Evolutionary conservation across 2,329 filamentous ascomycete genomes (phyloP), one percentile per base, ranked within the genome.

Genomic region (Zymoseptoria pseudotritici): DNA sequence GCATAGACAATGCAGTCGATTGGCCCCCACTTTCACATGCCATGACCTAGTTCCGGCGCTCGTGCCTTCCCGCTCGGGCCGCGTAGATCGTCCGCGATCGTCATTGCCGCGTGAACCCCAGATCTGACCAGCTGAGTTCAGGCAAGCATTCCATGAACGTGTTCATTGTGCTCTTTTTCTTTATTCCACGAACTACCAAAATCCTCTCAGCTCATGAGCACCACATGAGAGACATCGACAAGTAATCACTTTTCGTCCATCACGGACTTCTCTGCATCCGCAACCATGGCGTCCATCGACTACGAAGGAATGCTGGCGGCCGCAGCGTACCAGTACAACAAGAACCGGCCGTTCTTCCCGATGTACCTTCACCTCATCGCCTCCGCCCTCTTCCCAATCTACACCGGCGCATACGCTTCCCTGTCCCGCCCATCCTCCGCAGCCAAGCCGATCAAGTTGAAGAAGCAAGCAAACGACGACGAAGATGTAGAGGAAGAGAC

Each of bases 391-490:
- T 86, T 89, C 63, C 90, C 91, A 57, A 96, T 97, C 70, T 94
- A 89, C 75, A 81, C 90, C 4, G 90, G 89, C 54, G 85, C 91
- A 8, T 89, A 96, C 73, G 90, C 89, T n/a, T 89, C 92, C 1
- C 82, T 97, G 20, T 86, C 88, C 13, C 84, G 91, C 19, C 93
- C 93, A 0, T 85, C 88, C 0, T 96, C 92, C 1, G 92, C 93
- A 0, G 86, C 81, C 10, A 82, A 82, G 67, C 82, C 85, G n/a
- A 26, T 36, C 29, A 78, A 77, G 58, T 76, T 77, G 55, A 73
- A 75, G 66, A 67, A 71, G 8, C 63, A 64, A 31, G 55, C 36
- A 17, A 52, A 24, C 11, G 80, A 85, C 4, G 71, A 73, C 5
- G 69, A 71, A 20, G 77, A 82, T 10, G 78, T 83, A 8, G 78